Evolutionary conservation across 345 rosid species (phyloP).

Genomic region (Salix arbutifolia): DNA sequence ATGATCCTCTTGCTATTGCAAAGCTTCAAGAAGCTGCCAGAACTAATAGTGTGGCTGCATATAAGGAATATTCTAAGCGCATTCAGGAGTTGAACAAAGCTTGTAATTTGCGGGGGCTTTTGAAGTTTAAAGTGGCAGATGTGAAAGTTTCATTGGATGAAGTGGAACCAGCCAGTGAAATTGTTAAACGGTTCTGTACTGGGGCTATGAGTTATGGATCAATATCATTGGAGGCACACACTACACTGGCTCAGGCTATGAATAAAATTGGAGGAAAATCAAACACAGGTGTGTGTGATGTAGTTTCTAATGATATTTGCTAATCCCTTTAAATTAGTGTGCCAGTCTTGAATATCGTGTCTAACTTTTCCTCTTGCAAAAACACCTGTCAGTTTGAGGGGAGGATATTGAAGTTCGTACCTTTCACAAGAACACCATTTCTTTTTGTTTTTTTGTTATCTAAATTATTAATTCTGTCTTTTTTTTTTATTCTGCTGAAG

Average conservation of each 20-base stretch:
- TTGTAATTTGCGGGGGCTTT: slow-evolving; percentile 89
- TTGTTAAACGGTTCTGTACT: slow-evolving; percentile 94
- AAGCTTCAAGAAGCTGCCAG: slow-evolving; percentile 96
- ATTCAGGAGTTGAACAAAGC: slow-evolving; percentile 84
- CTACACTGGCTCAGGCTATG: slow-evolving; percentile 89
- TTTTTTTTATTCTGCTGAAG: slow-evolving; percentile 27
- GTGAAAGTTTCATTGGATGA: slow-evolving; percentile 68
- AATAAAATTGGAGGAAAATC: slow-evolving; percentile 93
- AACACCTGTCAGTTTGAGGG: not conserved
- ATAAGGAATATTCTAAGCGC: slow-evolving; percentile 85
- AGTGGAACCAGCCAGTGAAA: slow-evolving; percentile 96
- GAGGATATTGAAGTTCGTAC: not conserved
- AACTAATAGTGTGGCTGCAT: slow-evolving; percentile 84
- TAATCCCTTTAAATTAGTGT: not conserved
- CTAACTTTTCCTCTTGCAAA: not conserved
- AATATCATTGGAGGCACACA: slow-evolving; percentile 90
- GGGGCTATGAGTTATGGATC: slow-evolving; percentile 99
- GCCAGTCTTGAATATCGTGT: not conserved
- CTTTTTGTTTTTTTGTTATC: not conserved
- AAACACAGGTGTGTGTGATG: slow-evolving; percentile 65
- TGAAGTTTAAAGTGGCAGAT: slow-evolving; percentile 72
- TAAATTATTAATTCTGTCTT: too few relatives aligned
- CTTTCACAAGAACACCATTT: not conserved
- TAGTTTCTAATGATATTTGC: not conserved
- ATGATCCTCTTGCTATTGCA: slow-evolving; percentile 95